phyloP scores from a whole-genome alignment of 192 early-diverging fungal species.

The Diversispora epigaea region DNA sequence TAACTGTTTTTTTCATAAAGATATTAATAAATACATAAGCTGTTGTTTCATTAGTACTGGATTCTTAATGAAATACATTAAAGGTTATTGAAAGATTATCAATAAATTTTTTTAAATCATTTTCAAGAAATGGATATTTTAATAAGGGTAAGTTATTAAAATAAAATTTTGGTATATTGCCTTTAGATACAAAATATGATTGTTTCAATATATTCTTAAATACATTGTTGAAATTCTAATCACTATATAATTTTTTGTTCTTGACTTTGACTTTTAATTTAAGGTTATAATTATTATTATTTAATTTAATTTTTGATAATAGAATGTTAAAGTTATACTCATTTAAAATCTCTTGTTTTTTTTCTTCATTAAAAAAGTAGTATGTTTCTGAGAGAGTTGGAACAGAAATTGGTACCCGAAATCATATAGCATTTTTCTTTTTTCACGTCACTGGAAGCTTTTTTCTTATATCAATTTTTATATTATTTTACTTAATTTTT shows the following conservation, averaged over 20 bases:
- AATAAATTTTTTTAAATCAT: neutral
- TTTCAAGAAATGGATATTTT: neutral
- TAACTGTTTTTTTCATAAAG: conserved; percentile 24
- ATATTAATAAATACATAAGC: conserved; percentile 5
- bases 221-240: conserved; percentile 19
- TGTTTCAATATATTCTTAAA: conserved; percentile 23
- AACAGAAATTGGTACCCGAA: too few species aligned
- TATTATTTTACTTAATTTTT: too few species aligned
- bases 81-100: neutral
- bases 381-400: too few species aligned
- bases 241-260: conserved; percentile 24
- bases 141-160: neutral
- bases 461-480: too few species aligned
- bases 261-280: neutral
- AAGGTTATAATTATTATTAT: neutral
- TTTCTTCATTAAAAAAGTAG: too few species aligned
- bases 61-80: conserved; percentile 4
- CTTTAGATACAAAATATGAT: neutral
- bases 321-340: neutral
- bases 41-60: conserved; percentile 21
- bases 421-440: too few species aligned
- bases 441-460: too few species aligned
- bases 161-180: conserved; percentile 18
- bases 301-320: neutral
- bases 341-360: too few species aligned